Percentiles rank a stretch among this genome's conserved stretches.
Evolutionary conservation across 23 red algal genomes (phyloP).

Genomic region (Agarophyton chilense): DNA sequence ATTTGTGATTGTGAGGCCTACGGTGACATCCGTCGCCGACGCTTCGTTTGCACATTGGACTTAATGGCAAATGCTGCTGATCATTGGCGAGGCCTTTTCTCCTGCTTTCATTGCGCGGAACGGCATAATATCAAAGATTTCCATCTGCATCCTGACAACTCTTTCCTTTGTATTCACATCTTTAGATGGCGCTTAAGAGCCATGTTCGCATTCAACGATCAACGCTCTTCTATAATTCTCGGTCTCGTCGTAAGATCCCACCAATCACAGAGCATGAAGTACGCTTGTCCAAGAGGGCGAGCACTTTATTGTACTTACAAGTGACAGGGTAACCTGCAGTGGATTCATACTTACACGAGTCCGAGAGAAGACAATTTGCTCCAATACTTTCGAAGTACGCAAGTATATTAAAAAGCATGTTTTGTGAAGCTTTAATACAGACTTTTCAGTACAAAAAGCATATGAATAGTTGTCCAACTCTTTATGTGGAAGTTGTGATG

Average conservation of each 20-base stretch:
- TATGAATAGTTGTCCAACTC: background rate
- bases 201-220: background rate
- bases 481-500: background rate
- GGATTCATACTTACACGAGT: background rate
- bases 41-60: background rate
- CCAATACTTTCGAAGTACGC: background rate
- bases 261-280: background rate
- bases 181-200: background rate
- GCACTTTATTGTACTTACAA: background rate
- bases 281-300: slow-evolving; percentile 30
- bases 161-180: background rate
- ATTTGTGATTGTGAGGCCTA: background rate
- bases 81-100: background rate
- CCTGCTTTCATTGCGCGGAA: slow-evolving; percentile 8
- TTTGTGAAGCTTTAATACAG: background rate
- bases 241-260: background rate
- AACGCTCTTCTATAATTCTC: background rate
- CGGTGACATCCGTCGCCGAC: background rate
- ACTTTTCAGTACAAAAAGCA: background rate
- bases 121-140: slow-evolving; percentile 30
- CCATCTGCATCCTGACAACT: background rate
- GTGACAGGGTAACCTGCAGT: background rate
- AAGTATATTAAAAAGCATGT: background rate
- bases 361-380: slow-evolving; percentile 3
- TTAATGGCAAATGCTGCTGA: slow-evolving; percentile 2